Conservation (phyloP, 2,329 filamentous ascomycete species). For the Ascochyta koolunga region DNA sequence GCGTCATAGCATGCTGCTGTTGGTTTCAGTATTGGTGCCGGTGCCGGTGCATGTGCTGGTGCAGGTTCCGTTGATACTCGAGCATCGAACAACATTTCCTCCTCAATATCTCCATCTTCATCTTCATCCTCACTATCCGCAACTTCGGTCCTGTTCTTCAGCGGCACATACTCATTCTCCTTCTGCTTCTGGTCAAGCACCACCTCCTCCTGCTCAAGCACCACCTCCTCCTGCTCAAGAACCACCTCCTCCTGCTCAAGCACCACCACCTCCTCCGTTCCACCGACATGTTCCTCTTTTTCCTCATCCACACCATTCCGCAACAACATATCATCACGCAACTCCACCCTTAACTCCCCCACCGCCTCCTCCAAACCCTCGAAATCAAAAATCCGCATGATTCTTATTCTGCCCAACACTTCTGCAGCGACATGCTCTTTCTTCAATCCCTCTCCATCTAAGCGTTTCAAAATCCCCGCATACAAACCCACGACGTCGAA, state of each 20-base stretch:
- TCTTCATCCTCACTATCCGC: constrained; percentile 46
- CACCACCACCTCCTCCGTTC: constrained; percentile 26
- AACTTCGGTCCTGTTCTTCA: constrained; percentile 31
- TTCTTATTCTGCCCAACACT: constrained; percentile 52
- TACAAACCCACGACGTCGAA: constrained; percentile 54
- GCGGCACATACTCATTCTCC: background rate
- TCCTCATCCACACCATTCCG: constrained; percentile 29
- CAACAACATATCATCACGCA: constrained; percentile 17
- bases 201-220: background rate
- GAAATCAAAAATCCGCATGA: constrained; percentile 59
- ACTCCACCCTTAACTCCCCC: constrained; percentile 50
- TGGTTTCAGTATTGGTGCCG: too few relatives aligned
- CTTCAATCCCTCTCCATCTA: constrained; percentile 14
- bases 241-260: background rate
- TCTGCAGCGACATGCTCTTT: background rate
- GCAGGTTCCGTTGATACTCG: background rate
- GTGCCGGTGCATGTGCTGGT: background rate
- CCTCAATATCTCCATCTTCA: constrained; percentile 41
- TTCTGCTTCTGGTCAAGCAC: constrained; percentile 16
- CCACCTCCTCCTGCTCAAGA: constrained; percentile 20
- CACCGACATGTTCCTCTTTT: constrained; percentile 5
- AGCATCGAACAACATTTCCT: constrained; percentile 49
- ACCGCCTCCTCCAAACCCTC: constrained; percentile 56
- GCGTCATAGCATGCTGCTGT: too few relatives aligned
- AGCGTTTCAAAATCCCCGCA: constrained; percentile 32